Conservation (phyloP, 306 rosid genomes). For the Alnus glutinosa region DNA sequence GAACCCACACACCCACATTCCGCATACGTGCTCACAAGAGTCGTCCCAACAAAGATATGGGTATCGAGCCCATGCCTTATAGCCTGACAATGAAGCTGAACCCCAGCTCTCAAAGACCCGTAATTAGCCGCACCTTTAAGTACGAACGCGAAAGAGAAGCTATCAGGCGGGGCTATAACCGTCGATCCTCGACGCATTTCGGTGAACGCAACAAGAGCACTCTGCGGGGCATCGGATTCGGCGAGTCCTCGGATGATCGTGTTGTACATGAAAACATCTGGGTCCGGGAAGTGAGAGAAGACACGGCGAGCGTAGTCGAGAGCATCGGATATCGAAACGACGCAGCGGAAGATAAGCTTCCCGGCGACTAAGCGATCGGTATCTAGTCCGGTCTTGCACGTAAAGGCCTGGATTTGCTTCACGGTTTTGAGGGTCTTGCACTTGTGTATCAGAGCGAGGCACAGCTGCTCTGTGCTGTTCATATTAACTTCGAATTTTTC, state of each 20-base stretch:
- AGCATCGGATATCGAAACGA: slow-evolving; percentile 53
- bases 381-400: slow-evolving; percentile 48
- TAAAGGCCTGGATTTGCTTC: slow-evolving; percentile 57
- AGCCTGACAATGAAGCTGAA: slow-evolving; percentile 60
- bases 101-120: slow-evolving; percentile 39
- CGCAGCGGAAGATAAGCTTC: slow-evolving; percentile 77
- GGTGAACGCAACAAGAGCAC: slow-evolving; percentile 47
- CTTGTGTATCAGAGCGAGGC: slow-evolving; percentile 45
- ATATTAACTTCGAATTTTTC: slow-evolving; percentile 15
- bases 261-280: slow-evolving; percentile 90
- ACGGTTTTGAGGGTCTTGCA: slow-evolving; percentile 47
- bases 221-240: slow-evolving; percentile 46
- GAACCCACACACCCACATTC: slow-evolving; percentile 48
- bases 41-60: slow-evolving; percentile 73
- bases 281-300: slow-evolving; percentile 52
- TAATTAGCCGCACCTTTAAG: slow-evolving; percentile 71
- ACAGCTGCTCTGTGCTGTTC: slow-evolving; percentile 37
- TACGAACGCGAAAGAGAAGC: slow-evolving; percentile 76
- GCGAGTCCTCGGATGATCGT: slow-evolving; percentile 72
- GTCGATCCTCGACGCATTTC: slow-evolving; percentile 50
- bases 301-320: slow-evolving; percentile 61
- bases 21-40: slow-evolving; percentile 63
- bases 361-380: slow-evolving; percentile 53
- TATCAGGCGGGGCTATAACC: slow-evolving; percentile 39
- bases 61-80: slow-evolving; percentile 46